Evolutionary conservation across 1,284 basidiomycete species (phyloP), one percentile per base, ranked within the genome.

Genomic region (Peniophora sp.): DNA sequence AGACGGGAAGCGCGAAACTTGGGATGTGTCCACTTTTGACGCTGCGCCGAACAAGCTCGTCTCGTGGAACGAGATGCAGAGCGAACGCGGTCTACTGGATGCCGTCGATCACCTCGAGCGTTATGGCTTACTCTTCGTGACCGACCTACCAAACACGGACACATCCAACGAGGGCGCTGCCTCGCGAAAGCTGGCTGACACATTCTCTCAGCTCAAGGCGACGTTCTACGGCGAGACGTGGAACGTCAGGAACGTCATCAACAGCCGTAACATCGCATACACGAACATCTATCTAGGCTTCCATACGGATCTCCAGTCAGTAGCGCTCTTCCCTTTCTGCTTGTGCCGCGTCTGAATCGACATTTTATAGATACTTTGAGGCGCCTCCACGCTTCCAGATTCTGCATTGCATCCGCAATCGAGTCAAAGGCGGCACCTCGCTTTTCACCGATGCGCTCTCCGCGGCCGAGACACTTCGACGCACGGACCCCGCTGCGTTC

Each of bases 221-320:
- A 98, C 95, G 10, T 96, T 98, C 66, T 99, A 99, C 62, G 96
- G 96, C 1, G 71, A 78, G 52, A 69, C 89, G 1, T 99, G 94
- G 92, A 85, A 98, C 65, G 96, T 99, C 19, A 81, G 83, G 66
- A 89, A 84, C 56, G 63, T 89, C 43, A 69, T 69, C 45, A 74
- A 89, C 52, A 89, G 87, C 58, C 81, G 78, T 58, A 99, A 99
- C 67, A 92, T 99, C 54, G 96, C 96, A 2, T 97, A 97, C 65
- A 99, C 96, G 5, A 88, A 93, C 65, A 73, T 97, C 17, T 81
- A 92, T 59, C 74, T 99, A 2, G 94, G 89, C 0, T 65, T 96
- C 19, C 96, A 98, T 63, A 93, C 94, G 88, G 95, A 98, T 69
- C 70, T 97, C 0, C 67, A 89, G 91, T 95, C 59, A 57, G 89